phyloP scores from a whole-genome alignment of 441 rosid genomes.

The Pelargonium citronellum region DNA sequence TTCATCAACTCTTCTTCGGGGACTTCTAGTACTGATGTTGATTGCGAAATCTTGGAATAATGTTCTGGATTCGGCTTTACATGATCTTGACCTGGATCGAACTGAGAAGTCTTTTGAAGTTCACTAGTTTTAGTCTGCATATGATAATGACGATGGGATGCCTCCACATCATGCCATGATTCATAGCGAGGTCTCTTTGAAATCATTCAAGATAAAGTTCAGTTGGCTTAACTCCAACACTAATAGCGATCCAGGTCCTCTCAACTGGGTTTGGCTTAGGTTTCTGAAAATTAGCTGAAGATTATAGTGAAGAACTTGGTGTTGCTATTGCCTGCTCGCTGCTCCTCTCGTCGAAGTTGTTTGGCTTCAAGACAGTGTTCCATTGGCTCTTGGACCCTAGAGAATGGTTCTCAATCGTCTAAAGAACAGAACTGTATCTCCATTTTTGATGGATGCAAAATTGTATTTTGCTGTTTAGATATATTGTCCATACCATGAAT shows the following conservation, averaged over 20 bases:
- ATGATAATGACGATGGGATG: slow-evolving; percentile 86
- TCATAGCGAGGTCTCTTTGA: slow-evolving; percentile 59
- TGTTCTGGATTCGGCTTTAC: slow-evolving; percentile 71
- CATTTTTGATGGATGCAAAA: no score
- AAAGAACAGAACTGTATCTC: no score
- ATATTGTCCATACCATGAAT: no score
- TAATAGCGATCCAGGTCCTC: slow-evolving; percentile 52
- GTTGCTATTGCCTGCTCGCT: slow-evolving; percentile 37
- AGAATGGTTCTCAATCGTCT: slow-evolving; percentile 9
- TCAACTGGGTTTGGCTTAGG: slow-evolving; percentile 76
- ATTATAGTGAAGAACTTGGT: slow-evolving; percentile 55
- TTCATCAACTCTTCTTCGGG: slow-evolving; percentile 15
- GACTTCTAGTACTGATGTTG: slow-evolving; percentile 25
- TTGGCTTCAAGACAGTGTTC: slow-evolving; percentile 68
- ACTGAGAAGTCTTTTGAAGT: slow-evolving; percentile 61
- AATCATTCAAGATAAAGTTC: slow-evolving; percentile 72
- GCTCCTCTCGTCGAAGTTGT: slow-evolving; percentile 63
- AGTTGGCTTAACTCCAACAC: slow-evolving; percentile 85
- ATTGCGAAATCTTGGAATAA: slow-evolving; percentile 30
- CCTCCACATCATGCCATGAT: slow-evolving; percentile 89
- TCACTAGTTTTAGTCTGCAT: slow-evolving; percentile 89
- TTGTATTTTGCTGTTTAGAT: no score
- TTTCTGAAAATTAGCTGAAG: slow-evolving; percentile 64
- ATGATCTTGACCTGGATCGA: slow-evolving; percentile 73
- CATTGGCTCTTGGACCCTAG: slow-evolving; percentile 37